These are phyloP conservation scores for Tulasnella sp. DNA, from an alignment of 768 basidiomycete species.

Conservation along the genomic window DNA sequence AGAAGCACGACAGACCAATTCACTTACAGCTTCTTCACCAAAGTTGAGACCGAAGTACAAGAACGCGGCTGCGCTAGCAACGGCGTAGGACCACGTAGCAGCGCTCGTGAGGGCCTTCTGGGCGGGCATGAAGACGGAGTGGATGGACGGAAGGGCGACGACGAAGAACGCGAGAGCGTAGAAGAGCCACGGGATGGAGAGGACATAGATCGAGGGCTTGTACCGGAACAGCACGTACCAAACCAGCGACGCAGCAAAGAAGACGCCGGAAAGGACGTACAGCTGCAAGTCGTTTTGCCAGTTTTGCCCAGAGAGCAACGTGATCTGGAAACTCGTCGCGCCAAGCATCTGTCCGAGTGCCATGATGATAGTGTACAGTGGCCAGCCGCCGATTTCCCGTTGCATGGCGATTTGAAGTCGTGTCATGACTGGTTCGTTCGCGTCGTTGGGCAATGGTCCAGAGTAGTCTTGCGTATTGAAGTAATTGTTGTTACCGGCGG, in stretches of 20 bases:
- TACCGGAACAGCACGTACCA: conserved; percentile 87
- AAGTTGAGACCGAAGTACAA: conserved; percentile 92
- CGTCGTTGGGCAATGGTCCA: conserved; percentile 30
- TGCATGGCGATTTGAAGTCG: conserved; percentile 74
- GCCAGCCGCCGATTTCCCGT: conserved; percentile 73
- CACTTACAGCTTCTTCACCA: conserved; percentile 80
- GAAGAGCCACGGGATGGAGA: conserved; percentile 82
- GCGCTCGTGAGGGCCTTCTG: conserved; percentile 58
- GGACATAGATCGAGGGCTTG: conserved; percentile 76
- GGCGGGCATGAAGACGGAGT: conserved; percentile 41
- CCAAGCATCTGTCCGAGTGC: conserved; percentile 81
- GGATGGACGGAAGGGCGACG: conserved; percentile 75
- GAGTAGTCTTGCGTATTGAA: conserved; percentile 35
- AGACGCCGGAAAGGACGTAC: conserved; percentile 83
- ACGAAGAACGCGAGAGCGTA: conserved; percentile 84
- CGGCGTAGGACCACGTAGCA: conserved; percentile 84
- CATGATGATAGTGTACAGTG: conserved; percentile 81
- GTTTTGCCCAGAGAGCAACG: conserved; percentile 74
- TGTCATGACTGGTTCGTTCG: conserved; percentile 61
- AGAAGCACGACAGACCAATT: neutral
- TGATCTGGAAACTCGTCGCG: conserved; percentile 92
- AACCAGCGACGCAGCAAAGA: conserved; percentile 69
- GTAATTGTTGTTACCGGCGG: conserved; percentile 29
- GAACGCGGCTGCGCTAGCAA: conserved; percentile 89
- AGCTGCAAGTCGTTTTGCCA: conserved; percentile 69